Percentiles rank a stretch among this genome's conserved stretches.
Evolutionary conservation across 2,329 filamentous ascomycete genomes (phyloP).

Genomic region (Aspergillus ruber): DNA sequence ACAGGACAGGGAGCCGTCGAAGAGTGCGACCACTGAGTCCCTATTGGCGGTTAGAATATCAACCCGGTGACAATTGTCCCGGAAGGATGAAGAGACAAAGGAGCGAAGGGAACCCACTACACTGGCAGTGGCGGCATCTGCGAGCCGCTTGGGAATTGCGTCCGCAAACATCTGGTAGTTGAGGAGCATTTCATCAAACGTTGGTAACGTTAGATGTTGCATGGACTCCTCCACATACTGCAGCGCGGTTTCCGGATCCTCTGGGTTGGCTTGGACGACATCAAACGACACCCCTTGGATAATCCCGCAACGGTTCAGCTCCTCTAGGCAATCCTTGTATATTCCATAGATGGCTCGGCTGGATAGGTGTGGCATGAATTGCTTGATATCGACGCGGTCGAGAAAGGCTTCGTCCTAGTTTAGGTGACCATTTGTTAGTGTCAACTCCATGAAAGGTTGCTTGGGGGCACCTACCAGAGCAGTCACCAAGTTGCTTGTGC

Average conservation of each 20-base stretch:
- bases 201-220: constrained; percentile 17
- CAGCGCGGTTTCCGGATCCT: constrained; percentile 16
- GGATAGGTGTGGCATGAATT: constrained; percentile 37
- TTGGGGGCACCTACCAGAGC: constrained; percentile 28
- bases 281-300: constrained; percentile 25
- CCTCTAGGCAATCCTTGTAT: constrained; percentile 42
- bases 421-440: neutral
- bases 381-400: constrained; percentile 44
- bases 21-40: constrained; percentile 39
- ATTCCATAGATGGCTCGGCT: constrained; percentile 42
- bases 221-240: constrained; percentile 23
- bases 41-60: constrained; percentile 10
- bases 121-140: constrained; percentile 21
- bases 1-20: constrained; percentile 35
- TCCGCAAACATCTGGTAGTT: constrained; percentile 23
- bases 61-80: constrained; percentile 2
- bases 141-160: constrained; percentile 22
- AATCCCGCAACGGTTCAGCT: constrained; percentile 35
- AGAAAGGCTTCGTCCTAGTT: constrained; percentile 41
- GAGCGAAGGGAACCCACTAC: constrained; percentile 17
- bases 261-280: constrained; percentile 15
- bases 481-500: constrained; percentile 44
- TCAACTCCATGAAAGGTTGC: neutral
- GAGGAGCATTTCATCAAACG: constrained; percentile 23
- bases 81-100: too few species aligned